phyloP scores from a whole-genome alignment of 78 protist genomes.

The Trichosphaerium sp. region DNA sequence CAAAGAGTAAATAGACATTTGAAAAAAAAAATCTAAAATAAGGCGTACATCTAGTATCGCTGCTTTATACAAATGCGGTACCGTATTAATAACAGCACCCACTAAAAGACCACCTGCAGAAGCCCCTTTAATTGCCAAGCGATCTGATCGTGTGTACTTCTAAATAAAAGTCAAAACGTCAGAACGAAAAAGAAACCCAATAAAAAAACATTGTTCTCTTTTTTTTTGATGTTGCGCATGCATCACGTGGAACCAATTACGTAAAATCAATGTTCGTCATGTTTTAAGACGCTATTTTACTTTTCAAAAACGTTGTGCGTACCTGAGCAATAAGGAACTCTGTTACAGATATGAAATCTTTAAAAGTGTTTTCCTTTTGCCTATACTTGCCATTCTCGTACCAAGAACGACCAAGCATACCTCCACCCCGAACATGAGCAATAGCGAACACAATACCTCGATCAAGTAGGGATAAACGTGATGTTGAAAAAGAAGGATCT shows the following conservation, averaged over 20 bases:
- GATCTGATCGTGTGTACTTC: too few species aligned
- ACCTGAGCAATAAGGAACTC: background rate
- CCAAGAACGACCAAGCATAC: conserved; percentile 34
- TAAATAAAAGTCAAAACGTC: too few species aligned
- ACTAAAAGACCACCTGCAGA: conserved; percentile 49
- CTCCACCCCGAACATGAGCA: conserved; percentile 49
- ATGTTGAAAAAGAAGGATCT: background rate
- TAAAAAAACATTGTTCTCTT: too few species aligned
- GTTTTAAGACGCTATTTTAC: background rate
- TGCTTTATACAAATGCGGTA: conserved; percentile 26
- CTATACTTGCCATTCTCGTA: conserved; percentile 19
- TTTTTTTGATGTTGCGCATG: too few species aligned
- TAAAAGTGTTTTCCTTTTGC: conserved; percentile 18
- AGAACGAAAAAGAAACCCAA: too few species aligned
- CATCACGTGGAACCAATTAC: too few species aligned
- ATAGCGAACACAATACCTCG: conserved; percentile 19
- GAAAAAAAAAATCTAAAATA: too few species aligned
- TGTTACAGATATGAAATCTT: conserved; percentile 4
- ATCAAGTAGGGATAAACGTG: conserved; percentile 15
- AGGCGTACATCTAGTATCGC: too few species aligned
- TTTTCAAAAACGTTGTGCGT: too few species aligned
- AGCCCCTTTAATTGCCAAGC: conserved; percentile 29
- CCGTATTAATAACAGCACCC: conserved; percentile 13
- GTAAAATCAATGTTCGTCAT: too few species aligned
- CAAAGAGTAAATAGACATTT: too few species aligned